A percentile compares a stretch with the other conserved stretches of the same genome.
These are phyloP conservation scores for Eudorina sp. DNA, from an alignment of 139 green algal species.

Conservation along the genomic window DNA sequence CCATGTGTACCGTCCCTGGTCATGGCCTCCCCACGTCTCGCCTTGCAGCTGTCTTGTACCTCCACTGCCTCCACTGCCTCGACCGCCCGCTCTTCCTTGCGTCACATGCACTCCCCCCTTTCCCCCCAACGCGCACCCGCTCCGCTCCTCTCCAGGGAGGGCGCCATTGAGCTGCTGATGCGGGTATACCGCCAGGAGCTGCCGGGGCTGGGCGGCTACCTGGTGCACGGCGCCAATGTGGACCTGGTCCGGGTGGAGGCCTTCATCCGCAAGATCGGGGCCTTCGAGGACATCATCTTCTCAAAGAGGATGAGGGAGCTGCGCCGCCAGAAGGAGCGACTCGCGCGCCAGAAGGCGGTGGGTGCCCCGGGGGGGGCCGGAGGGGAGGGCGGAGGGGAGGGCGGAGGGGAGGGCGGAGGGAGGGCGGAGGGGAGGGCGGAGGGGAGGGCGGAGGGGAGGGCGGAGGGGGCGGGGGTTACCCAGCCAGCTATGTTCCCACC, in stretches of 20 bases:
- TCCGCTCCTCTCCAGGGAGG: constrained; percentile 49
- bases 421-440: too few relatives aligned
- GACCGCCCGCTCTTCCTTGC: too few relatives aligned
- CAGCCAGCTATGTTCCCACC: too few relatives aligned
- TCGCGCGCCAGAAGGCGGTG: constrained; percentile 44
- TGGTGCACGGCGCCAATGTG: constrained; percentile 74
- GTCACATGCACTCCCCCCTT: too few relatives aligned
- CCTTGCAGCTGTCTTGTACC: too few relatives aligned
- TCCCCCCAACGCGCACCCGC: too few relatives aligned
- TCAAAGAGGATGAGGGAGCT: constrained; percentile 88
- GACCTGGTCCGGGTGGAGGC: constrained; percentile 88
- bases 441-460: too few relatives aligned
- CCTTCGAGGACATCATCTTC: constrained; percentile 96
- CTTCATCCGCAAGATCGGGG: constrained; percentile 91
- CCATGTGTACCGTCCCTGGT: too few relatives aligned
- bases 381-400: too few relatives aligned
- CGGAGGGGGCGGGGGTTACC: background rate
- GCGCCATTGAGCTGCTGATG: constrained; percentile 98
- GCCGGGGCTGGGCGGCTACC: constrained; percentile 88
- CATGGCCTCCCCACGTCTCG: too few relatives aligned
- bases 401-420: too few relatives aligned
- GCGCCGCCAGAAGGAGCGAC: constrained; percentile 50
- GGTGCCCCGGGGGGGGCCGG: background rate
- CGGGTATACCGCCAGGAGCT: constrained; percentile 89
- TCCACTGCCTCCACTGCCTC: too few relatives aligned